phyloP scores from a whole-genome alignment of 805 yeast genomes.

The Cyberlindnera suaveolens region DNA sequence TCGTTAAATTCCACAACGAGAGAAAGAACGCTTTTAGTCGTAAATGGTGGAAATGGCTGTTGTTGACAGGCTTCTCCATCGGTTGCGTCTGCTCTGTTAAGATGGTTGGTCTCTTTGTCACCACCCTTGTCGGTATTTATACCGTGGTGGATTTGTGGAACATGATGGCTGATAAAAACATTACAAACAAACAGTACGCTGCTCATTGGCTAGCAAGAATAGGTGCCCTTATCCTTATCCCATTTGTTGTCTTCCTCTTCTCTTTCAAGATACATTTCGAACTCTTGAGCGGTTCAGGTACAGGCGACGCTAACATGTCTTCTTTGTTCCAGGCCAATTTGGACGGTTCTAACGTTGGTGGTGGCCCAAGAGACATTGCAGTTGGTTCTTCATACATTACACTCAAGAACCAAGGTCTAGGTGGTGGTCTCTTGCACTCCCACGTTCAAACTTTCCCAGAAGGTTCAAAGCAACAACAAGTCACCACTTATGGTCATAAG shows the following conservation, averaged over 20 bases:
- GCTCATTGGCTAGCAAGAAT: slow-evolving; percentile 65
- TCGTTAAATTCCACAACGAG: slow-evolving; percentile 64
- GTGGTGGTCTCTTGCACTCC: slow-evolving; percentile 71
- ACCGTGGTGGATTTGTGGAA: slow-evolving; percentile 85
- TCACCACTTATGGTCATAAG: slow-evolving; percentile 72
- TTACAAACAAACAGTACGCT: slow-evolving; percentile 44
- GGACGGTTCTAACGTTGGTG: slow-evolving; percentile 54
- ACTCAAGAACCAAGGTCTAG: slow-evolving; percentile 59
- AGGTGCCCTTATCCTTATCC: slow-evolving; percentile 57
- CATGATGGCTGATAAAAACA: slow-evolving; percentile 61
- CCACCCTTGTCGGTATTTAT: slow-evolving; percentile 82
- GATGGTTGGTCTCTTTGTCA: slow-evolving; percentile 94
- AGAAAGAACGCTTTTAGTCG: slow-evolving; percentile 49
- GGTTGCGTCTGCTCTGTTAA: slow-evolving; percentile 92
- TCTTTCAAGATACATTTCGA: slow-evolving; percentile 75
- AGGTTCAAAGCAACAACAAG: slow-evolving; percentile 73
- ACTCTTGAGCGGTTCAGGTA: slow-evolving; percentile 64
- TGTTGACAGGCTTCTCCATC: slow-evolving; percentile 75
- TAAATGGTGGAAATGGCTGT: slow-evolving; percentile 92
- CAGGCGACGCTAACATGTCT: slow-evolving; percentile 78
- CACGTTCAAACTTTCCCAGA: slow-evolving; percentile 68
- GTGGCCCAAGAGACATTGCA: slow-evolving; percentile 63
- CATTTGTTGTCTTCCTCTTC: slow-evolving; percentile 53
- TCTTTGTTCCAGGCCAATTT: slow-evolving; percentile 78
- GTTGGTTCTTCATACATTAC: slow-evolving; percentile 45